These are phyloP conservation scores for Fusarium sp. DNA, from an alignment of 2,329 filamentous ascomycete species.

Conservation along the genomic window DNA sequence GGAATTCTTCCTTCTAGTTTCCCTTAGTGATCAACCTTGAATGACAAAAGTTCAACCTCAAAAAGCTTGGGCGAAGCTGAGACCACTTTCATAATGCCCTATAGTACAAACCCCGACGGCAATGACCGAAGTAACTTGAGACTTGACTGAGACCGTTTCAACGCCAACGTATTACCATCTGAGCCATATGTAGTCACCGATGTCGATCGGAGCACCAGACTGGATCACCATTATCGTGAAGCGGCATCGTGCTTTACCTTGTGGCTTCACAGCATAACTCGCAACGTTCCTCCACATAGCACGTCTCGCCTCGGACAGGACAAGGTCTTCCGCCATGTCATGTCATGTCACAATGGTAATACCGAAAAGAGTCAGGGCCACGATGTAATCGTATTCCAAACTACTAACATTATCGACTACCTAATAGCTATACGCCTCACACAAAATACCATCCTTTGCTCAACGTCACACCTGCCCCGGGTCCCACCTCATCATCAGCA, in stretches of 20 bases:
- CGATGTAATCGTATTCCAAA: conserved; percentile 28
- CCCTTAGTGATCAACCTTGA: neutral
- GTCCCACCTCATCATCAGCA: conserved; percentile 11
- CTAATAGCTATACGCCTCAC: conserved; percentile 13
- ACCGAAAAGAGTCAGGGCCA: conserved; percentile 8
- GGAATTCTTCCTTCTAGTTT: neutral
- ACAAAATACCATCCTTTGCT: conserved; percentile 11
- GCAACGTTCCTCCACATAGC: conserved; percentile 11
- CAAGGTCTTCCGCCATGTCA: conserved; percentile 16
- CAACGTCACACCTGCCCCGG: conserved; percentile 14
- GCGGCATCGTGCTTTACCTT: conserved; percentile 6
- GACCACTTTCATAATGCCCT: neutral
- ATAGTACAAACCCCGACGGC: neutral
- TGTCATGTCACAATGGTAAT: conserved; percentile 6
- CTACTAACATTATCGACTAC: conserved; percentile 25
- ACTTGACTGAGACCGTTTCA: conserved; percentile 19
- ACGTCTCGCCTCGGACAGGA: neutral
- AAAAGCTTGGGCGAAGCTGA: neutral
- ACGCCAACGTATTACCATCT: conserved; percentile 12
- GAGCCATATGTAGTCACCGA: neutral
- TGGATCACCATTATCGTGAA: conserved; percentile 7
- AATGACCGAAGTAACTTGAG: conserved; percentile 19
- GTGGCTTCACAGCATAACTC: conserved; percentile 8
- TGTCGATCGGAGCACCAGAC: conserved; percentile 6
- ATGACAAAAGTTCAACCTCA: neutral